Evolutionary conservation across 768 basidiomycete species (phyloP).

Genomic region (Hygrophoropsis aurantiaca): DNA sequence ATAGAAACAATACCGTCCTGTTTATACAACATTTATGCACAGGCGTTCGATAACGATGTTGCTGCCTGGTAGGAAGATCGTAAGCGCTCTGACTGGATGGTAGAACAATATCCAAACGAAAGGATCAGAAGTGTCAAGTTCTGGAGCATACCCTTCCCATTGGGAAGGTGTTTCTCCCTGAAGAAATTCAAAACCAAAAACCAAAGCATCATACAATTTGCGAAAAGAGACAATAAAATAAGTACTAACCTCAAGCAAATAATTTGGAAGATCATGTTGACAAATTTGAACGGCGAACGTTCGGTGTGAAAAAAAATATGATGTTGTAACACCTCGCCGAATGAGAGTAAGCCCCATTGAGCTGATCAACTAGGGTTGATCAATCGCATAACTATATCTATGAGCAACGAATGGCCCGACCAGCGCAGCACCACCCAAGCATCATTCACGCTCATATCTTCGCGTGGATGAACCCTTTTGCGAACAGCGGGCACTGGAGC

Average conservation of each 20-base stretch:
- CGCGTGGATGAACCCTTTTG: conserved; percentile 49
- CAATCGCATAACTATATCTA: conserved; percentile 90
- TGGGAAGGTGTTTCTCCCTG: conserved; percentile 75
- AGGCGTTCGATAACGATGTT: no score
- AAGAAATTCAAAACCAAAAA: conserved; percentile 81
- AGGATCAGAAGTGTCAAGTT: conserved; percentile 54
- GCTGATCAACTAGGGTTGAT: conserved; percentile 51
- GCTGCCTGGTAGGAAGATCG: no score
- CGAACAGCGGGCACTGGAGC: conserved; percentile 34
- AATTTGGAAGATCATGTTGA: conserved; percentile 14
- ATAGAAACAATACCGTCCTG: no score
- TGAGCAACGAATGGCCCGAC: conserved; percentile 66
- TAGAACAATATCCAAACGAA: no score
- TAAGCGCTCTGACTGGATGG: no score
- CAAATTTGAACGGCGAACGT: conserved; percentile 49
- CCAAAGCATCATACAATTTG: conserved; percentile 52
- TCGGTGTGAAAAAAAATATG: conserved; percentile 56
- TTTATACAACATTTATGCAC: no score
- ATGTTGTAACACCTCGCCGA: conserved; percentile 53
- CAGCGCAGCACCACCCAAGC: conserved; percentile 43
- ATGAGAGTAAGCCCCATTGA: conserved; percentile 92
- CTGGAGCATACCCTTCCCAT: conserved; percentile 70
- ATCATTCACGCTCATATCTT: conserved; percentile 76
- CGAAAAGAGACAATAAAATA: conserved; percentile 10
- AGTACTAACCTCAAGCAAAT: conserved; percentile 19